These are phyloP conservation scores for Yamadazyma sp. DNA, from an alignment of 1,139 yeast genomes.

Conservation along the genomic window DNA sequence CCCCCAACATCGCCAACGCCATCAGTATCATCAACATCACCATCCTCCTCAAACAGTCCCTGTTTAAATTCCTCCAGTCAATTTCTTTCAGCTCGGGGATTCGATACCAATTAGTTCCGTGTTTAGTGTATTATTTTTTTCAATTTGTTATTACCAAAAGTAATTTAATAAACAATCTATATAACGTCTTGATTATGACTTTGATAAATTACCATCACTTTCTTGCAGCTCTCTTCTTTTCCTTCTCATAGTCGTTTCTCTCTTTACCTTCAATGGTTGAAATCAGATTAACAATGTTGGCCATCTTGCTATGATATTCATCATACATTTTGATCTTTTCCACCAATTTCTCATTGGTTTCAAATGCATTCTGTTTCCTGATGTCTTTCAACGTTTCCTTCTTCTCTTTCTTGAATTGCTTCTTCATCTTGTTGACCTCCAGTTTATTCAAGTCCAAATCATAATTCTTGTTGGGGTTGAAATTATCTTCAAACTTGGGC, in stretches of 20 bases:
- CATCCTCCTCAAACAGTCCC: too few species aligned
- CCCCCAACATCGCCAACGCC: too few species aligned
- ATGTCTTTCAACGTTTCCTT: slow-evolving; percentile 86
- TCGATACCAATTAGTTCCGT: slow-evolving; percentile 6
- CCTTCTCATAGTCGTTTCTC: slow-evolving; percentile 86
- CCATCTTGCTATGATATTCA: slow-evolving; percentile 88
- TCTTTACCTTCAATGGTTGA: slow-evolving; percentile 94
- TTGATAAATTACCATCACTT: slow-evolving; percentile 18
- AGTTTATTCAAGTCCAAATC: slow-evolving; percentile 81
- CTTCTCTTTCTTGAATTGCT: slow-evolving; percentile 86
- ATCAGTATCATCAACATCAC: too few species aligned
- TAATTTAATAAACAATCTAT: slow-evolving; percentile 4
- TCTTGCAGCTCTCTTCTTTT: slow-evolving; percentile 59
- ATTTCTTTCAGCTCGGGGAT: background rate
- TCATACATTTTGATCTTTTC: slow-evolving; percentile 75
- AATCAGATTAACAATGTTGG: slow-evolving; percentile 78
- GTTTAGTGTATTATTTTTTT: slow-evolving; percentile 11
- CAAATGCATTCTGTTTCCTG: slow-evolving; percentile 84
- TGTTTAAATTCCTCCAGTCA: background rate
- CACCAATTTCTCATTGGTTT: slow-evolving; percentile 79
- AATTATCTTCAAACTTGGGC: slow-evolving; percentile 94
- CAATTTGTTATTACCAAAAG: slow-evolving; percentile 4
- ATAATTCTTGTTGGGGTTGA: slow-evolving; percentile 92
- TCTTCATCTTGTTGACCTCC: slow-evolving; percentile 78
- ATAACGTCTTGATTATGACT: slow-evolving; percentile 1